Evolutionary conservation across 2,329 filamentous ascomycete genomes (phyloP).

Genomic region (Aureobasidium lini): DNA sequence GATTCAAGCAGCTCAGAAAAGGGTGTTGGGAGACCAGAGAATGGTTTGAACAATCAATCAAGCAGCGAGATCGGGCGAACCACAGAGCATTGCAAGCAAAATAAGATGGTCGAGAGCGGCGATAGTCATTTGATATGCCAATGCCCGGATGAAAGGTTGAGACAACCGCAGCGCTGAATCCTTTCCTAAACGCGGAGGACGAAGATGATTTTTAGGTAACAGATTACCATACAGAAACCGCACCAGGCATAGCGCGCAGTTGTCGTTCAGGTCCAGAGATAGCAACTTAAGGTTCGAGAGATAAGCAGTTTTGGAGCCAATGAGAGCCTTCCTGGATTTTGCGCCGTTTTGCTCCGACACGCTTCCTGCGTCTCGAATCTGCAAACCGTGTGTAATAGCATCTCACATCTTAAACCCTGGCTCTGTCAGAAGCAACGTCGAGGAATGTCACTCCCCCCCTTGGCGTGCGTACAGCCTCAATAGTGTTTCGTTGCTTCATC

Average conservation of each 20-base stretch:
- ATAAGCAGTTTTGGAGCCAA: slow-evolving; percentile 8
- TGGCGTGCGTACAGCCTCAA: not conserved
- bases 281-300: slow-evolving; percentile 1
- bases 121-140: slow-evolving; percentile 27
- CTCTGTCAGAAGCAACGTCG: not conserved
- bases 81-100: slow-evolving; percentile 26
- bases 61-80: slow-evolving; percentile 21
- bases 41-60: slow-evolving; percentile 15
- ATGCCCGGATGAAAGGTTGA: slow-evolving; percentile 13
- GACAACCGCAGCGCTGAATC: slow-evolving; percentile 6
- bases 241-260: slow-evolving; percentile 5
- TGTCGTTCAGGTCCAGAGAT: slow-evolving; percentile 1
- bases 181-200: not conserved
- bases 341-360: slow-evolving; percentile 7
- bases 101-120: slow-evolving; percentile 28
- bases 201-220: slow-evolving; percentile 5
- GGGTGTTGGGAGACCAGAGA: slow-evolving; percentile 9
- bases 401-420: not conserved
- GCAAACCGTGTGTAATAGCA: slow-evolving; percentile 12
- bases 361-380: slow-evolving; percentile 1
- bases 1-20: slow-evolving; percentile 2
- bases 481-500: not conserved
- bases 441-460: slow-evolving; percentile 1
- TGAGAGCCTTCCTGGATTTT: not conserved
- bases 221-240: slow-evolving; percentile 9